Percentiles rank a stretch among this genome's conserved stretches.
phyloP scores from a whole-genome alignment of 2,329 filamentous ascomycete genomes.

The Colletotrichum sp. region DNA sequence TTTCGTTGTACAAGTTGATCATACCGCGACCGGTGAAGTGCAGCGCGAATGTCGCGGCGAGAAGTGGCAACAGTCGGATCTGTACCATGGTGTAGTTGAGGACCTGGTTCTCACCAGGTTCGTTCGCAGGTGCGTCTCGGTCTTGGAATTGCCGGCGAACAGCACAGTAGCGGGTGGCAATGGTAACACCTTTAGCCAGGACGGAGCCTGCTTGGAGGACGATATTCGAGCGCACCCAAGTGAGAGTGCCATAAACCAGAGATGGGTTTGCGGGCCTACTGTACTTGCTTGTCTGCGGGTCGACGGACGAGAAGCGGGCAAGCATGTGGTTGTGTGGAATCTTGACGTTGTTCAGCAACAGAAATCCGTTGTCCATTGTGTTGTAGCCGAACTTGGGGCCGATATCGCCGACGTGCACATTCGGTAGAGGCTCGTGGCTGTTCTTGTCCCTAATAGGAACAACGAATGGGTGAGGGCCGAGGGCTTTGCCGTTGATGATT shows the following conservation, averaged over 20 bases:
- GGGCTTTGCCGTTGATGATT: slow-evolving; percentile 69
- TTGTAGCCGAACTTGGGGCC: slow-evolving; percentile 82
- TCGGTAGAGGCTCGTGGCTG: slow-evolving; percentile 72
- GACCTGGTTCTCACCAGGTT: slow-evolving; percentile 72
- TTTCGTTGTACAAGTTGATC: slow-evolving; percentile 76
- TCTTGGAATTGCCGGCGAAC: slow-evolving; percentile 82
- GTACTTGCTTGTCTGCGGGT: slow-evolving; percentile 72
- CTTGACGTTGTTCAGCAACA: slow-evolving; percentile 78
- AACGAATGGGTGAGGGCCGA: slow-evolving; percentile 80
- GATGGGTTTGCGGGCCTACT: slow-evolving; percentile 69
- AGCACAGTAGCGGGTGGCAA: slow-evolving; percentile 76
- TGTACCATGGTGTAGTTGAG: slow-evolving; percentile 85
- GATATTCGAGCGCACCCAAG: slow-evolving; percentile 76
- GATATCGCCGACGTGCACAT: slow-evolving; percentile 79
- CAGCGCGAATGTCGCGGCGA: slow-evolving; percentile 78
- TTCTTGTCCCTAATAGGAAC: slow-evolving; percentile 75
- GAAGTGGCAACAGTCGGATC: slow-evolving; percentile 72
- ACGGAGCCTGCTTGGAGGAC: slow-evolving; percentile 76
- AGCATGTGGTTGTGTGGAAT: slow-evolving; percentile 73
- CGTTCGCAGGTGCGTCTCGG: slow-evolving; percentile 64
- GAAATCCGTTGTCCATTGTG: slow-evolving; percentile 83
- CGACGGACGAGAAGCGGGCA: slow-evolving; percentile 53
- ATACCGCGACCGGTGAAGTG: slow-evolving; percentile 81
- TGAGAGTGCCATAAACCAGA: slow-evolving; percentile 77
- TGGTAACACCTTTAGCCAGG: slow-evolving; percentile 77